Evolutionary conservation across 2,329 filamentous ascomycete species (phyloP).

Genomic region (Teratosphaeria pseudoeucalypti): DNA sequence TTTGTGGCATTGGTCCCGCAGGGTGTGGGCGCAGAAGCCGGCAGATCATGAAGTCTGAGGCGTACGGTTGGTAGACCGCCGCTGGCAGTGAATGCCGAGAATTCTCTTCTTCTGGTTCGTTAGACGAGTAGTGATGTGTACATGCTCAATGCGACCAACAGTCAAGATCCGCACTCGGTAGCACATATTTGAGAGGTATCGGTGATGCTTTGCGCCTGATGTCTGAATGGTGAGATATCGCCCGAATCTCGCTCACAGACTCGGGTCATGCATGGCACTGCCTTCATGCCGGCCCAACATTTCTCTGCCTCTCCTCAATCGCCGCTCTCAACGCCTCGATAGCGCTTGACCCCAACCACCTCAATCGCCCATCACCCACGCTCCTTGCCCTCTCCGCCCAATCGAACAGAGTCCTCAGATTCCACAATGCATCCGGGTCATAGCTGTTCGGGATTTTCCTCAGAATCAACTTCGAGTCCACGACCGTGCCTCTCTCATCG

Average conservation of each 20-base stretch:
- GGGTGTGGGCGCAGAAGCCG: not conserved
- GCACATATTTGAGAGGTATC: no score
- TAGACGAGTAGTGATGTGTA: no score
- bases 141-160: no score
- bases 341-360: slow-evolving; percentile 48
- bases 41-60: not conserved
- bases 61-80: no score
- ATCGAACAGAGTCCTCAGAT: slow-evolving; percentile 53
- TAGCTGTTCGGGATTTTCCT: slow-evolving; percentile 30
- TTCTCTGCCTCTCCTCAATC: slow-evolving; percentile 22
- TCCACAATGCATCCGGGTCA: slow-evolving; percentile 49
- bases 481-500: slow-evolving; percentile 47
- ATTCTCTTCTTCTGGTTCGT: no score
- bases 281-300: not conserved
- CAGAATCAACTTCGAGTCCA: slow-evolving; percentile 65
- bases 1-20: slow-evolving; percentile 21
- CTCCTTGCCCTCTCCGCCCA: slow-evolving; percentile 46
- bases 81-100: no score
- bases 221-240: no score
- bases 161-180: no score
- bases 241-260: not conserved
- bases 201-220: no score
- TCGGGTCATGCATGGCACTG: not conserved
- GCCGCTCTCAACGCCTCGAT: slow-evolving; percentile 44
- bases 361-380: slow-evolving; percentile 29